Base-by-base conservation (phyloP, 345 rosid genomes). In the Limnanthes douglasii region DNA sequence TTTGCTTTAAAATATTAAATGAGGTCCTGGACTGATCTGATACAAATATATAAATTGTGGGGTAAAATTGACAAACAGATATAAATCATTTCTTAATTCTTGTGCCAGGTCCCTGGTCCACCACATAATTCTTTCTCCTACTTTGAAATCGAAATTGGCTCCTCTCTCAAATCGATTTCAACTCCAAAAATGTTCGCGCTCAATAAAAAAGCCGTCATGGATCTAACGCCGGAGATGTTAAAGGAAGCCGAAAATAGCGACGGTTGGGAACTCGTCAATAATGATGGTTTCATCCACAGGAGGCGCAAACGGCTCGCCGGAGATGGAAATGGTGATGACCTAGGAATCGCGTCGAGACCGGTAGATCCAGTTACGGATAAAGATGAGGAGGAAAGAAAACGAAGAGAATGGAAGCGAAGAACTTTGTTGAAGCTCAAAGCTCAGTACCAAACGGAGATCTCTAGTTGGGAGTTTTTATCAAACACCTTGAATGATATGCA, bases 231-330 rank as follows among this genome's bases (percentile, higher is more conserved):
- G n/a, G n/a, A n/a, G n/a, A n/a, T n/a, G n/a, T n/a, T n/a, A n/a
- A n/a, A 45, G 20, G 41, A 53, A 34, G n/a, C 45, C 46, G 32
- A 58, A 56, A 18, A 41, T 59, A 20, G 41, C 11, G 57, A 32
- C 20, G 70, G 59, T 11, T 86, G 95, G 93, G 93, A 75, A 48
- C 61, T 71, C 44, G 56, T 59, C 63, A 66, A 73, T 58, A 80
- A 78, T 50, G 76, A 73, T 17, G 95, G 93, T 8, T 78, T 86
- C 72, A 54, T 78, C 31, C 71, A 70, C 75, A 75, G 73, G 55
- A 73, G 88, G 46, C 51, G 54, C 47, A 75, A 67, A 44, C 75
- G 64, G 38, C 63, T 59, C 19, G 51, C 41, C 31, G 20, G 49
- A 36, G 29, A 24, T 21, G 43, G 8, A 17, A 29, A 27, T 7